Evolutionary conservation across 148 eudicot species (phyloP), one percentile per base, ranked within the genome.

Genomic region (Silene latifolia): DNA sequence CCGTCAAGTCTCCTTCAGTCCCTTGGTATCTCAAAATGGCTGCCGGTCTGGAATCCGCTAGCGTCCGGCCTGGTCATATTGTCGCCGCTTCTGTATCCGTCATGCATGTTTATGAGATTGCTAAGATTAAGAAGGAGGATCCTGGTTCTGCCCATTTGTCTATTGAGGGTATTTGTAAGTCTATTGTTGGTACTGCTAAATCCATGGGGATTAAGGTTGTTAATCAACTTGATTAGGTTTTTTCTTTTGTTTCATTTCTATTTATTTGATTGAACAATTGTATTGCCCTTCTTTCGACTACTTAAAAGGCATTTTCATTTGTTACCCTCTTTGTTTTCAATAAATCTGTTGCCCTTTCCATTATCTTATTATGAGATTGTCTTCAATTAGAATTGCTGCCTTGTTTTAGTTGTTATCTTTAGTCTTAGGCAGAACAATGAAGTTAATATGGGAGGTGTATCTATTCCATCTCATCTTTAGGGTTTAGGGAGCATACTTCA

Each of bases 61-160:
- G 94, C 63, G 47, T 88, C 15, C 85, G 92, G 0, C 85, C 97
- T 0, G 94, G 97, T 1, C 98, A 91, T 69, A 80, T 87, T 14
- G 77, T 83, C 15, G 94, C 89, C 2, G 85, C 94, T 0, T 82
- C 86, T 5, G 32, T 93, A 6, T 82, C 88, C 4, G 58, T 93
- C 14, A 89, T 86, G 84, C 98, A 91, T 61, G 82, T 93, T 0
- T 93, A 88, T 62, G 97, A 93, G 81, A 93, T 93, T 21, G 97
- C 94, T 0, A 87, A 86, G 86, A 82, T 93, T 57, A 93, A 91
- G 87, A 91, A 87, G 77, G 77, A 84, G 21, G 98, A 91, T 76
- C 94, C 94, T 11, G 82, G 60, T 21, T 86, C 85, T 23, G 76
- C 77, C 73, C 85, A 89, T 80, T 82, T 93, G 83, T 81, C 88